Evolutionary conservation across 371 early-diverging fungal species (phyloP).

Genomic region (Apophysomyces elegans): DNA sequence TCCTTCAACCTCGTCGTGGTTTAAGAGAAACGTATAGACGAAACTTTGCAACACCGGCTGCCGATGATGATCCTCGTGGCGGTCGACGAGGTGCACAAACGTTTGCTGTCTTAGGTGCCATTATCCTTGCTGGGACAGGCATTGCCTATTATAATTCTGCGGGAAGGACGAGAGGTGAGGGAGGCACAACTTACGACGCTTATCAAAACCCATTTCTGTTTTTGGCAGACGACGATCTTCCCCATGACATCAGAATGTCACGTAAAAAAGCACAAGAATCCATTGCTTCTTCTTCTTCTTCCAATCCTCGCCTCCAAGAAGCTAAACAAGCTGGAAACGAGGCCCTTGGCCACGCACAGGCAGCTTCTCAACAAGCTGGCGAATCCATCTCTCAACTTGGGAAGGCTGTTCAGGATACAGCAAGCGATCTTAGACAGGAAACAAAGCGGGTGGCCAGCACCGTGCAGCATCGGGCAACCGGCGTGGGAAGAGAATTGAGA

Average conservation of each 20-base stretch:
- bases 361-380: conserved; percentile 15
- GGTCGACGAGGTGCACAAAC: background rate
- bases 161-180: conserved; percentile 19
- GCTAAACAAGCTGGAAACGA: background rate
- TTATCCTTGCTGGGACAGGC: conserved; percentile 22
- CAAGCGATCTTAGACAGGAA: conserved; percentile 9
- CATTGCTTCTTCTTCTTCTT: background rate
- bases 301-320: conserved; percentile 6
- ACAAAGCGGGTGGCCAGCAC: background rate
- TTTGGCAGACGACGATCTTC: background rate
- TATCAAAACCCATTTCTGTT: background rate
- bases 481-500: background rate
- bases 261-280: background rate
- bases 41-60: background rate
- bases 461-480: background rate
- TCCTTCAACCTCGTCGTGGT: background rate
- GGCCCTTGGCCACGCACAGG: conserved; percentile 6
- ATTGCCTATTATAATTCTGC: conserved; percentile 24
- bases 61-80: background rate
- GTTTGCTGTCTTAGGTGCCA: conserved; percentile 12
- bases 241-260: background rate
- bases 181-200: conserved; percentile 8
- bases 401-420: conserved; percentile 25
- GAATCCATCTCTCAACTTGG: conserved; percentile 16
- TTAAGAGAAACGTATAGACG: conserved; percentile 10